Evolutionary conservation across 345 rosid species (phyloP), one percentile per base, ranked within the genome.

Genomic region (Rhizophora mangle): DNA sequence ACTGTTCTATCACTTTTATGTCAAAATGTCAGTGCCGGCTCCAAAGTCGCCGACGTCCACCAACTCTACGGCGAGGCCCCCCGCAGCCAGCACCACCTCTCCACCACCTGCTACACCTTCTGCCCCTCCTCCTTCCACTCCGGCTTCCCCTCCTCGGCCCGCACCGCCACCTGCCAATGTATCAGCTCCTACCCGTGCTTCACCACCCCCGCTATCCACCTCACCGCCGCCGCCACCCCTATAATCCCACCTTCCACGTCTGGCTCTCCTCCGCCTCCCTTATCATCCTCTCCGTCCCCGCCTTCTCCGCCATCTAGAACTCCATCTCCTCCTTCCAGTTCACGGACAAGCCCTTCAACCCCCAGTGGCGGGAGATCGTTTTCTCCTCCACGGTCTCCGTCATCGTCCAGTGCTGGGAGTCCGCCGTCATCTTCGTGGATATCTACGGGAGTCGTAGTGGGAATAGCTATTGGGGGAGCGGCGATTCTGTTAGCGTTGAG

Each of bases 21-120:
- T 18, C 3, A 61, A 32, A 47, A 87, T 89, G 88, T 83, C 92
- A 9, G 70, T 90, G 36, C 83, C 89, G 11, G 19, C 71, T 39
- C 53, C 81, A 2, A 26, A 74, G 6, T 24, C 84, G 21, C 79
- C 82, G n/a, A 73, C 89, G 19, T 68, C 87, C 15, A 46, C 78
- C 47, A 78, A 68, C 57, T 16, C 82, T 36, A 72, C 83, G 36
- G 69, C 79, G 10, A 78, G 72, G 4, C 75, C 81, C 0, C 75
- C 83, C 46, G 21, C 79, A 6, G 29, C 77, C 8, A 22, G 8
- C 27, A 46, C 81, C 21, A 64, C 84, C 29, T 46, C 89, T 1
- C 65, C 83, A 0, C 79, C 88, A 3, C 77, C 86, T 0, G n/a
- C 88, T 0, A 2, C 83, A 0, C 36, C 81, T 29, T 57, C 92